Percentiles rank a stretch among this genome's conserved stretches.
These are phyloP conservation scores for Chlorella sorokiniana DNA, from an alignment of 139 green algal species.

Conservation along the genomic window DNA sequence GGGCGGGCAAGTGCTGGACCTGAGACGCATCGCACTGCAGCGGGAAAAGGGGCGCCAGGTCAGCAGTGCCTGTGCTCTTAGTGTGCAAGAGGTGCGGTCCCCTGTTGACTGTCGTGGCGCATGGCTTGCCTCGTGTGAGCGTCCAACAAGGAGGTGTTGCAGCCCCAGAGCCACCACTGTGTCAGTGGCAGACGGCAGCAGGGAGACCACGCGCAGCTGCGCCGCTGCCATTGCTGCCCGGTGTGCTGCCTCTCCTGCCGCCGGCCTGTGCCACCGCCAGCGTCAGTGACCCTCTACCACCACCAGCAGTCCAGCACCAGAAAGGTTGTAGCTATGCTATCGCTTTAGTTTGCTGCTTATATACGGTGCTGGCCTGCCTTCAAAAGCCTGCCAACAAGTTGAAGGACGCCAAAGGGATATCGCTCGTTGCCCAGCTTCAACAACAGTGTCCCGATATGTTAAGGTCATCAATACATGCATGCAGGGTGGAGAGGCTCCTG, in stretches of 20 bases:
- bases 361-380: too few relatives aligned
- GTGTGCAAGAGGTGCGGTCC: neutral
- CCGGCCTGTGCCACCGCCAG: too few relatives aligned
- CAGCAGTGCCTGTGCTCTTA: neutral
- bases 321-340: too few relatives aligned
- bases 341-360: too few relatives aligned
- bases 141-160: constrained; percentile 36
- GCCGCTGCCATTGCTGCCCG: neutral
- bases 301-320: too few relatives aligned
- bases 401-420: too few relatives aligned
- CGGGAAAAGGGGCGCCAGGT: neutral
- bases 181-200: constrained; percentile 65
- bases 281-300: too few relatives aligned
- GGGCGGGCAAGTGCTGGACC: constrained; percentile 27
- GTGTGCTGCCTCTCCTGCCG: neutral
- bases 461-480: too few relatives aligned
- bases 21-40: constrained; percentile 56
- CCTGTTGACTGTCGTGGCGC: neutral
- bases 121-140: constrained; percentile 45
- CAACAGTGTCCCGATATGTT: too few relatives aligned
- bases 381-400: too few relatives aligned
- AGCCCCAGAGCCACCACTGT: constrained; percentile 44
- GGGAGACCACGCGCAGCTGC: constrained; percentile 51
- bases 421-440: too few relatives aligned
- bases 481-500: too few relatives aligned